These are phyloP conservation scores for Aspergillus hiratsukae DNA, from an alignment of 2,329 filamentous ascomycete species.

Conservation along the genomic window DNA sequence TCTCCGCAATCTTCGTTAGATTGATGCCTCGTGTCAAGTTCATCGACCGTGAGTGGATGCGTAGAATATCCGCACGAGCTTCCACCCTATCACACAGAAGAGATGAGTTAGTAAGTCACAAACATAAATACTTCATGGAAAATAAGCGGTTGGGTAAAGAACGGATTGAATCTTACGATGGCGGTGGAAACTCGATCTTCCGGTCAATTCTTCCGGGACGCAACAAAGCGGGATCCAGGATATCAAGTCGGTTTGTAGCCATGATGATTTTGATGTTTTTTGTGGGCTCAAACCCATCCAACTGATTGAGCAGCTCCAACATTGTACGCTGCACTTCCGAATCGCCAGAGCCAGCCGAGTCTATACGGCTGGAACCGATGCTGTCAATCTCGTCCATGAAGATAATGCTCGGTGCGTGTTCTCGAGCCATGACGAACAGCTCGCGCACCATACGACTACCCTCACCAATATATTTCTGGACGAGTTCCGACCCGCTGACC, in stretches of 20 bases:
- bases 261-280: slow-evolving; percentile 99
- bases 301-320: slow-evolving; percentile 95
- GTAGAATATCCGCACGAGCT: slow-evolving; percentile 92
- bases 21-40: slow-evolving; percentile 97
- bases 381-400: slow-evolving; percentile 99
- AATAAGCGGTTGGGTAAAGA: background rate
- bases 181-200: slow-evolving; percentile 98
- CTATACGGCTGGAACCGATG: slow-evolving; percentile 94
- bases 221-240: slow-evolving; percentile 89
- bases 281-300: slow-evolving; percentile 97
- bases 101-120: slow-evolving; percentile 15
- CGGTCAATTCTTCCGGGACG: slow-evolving; percentile 96
- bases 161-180: slow-evolving; percentile 52
- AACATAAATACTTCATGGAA: background rate
- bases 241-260: slow-evolving; percentile 97
- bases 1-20: slow-evolving; percentile 96
- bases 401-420: slow-evolving; percentile 97
- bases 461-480: slow-evolving; percentile 99
- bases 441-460: slow-evolving; percentile 98
- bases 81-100: slow-evolving; percentile 56
- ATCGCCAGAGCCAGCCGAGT: slow-evolving; percentile 90
- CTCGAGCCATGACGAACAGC: slow-evolving; percentile 97
- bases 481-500: slow-evolving; percentile 90
- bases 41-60: slow-evolving; percentile 97
- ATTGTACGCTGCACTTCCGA: slow-evolving; percentile 98